Evolutionary conservation across 768 basidiomycete species (phyloP).

Genomic region (Amanita fuliginea): DNA sequence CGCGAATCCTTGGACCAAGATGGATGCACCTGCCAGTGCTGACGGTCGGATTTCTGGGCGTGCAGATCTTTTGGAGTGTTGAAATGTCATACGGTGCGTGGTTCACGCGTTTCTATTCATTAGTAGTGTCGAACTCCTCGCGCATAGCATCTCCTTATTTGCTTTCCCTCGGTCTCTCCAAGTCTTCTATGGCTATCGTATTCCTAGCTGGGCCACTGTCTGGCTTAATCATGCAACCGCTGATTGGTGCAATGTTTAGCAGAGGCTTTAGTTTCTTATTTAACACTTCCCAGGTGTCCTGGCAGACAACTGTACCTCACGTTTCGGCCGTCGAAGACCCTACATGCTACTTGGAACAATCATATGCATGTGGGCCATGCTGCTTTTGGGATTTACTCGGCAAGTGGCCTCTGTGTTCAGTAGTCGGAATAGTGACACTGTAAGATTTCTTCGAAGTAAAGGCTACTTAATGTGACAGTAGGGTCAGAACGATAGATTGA

Average conservation of each 20-base stretch:
- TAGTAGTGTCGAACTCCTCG: not conserved
- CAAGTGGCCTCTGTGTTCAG: conserved; percentile 47
- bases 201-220: conserved; percentile 89
- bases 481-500: conserved; percentile 48
- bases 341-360: conserved; percentile 69
- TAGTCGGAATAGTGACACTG: conserved; percentile 17
- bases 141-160: conserved; percentile 70
- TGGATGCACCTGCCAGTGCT: conserved; percentile 60
- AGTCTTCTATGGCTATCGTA: conserved; percentile 80
- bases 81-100: conserved; percentile 82
- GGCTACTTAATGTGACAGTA: not conserved
- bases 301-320: conserved; percentile 76
- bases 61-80: conserved; percentile 87
- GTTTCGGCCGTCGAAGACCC: conserved; percentile 77
- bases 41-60: conserved; percentile 72
- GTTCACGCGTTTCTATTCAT: not conserved
- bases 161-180: conserved; percentile 77
- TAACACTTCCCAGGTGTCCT: conserved; percentile 39
- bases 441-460: conserved; percentile 10
- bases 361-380: conserved; percentile 60
- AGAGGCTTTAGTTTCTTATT: not conserved
- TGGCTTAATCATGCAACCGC: conserved; percentile 83
- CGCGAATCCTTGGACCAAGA: conserved; percentile 54
- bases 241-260: conserved; percentile 50
- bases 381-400: conserved; percentile 76